Base-by-base conservation (phyloP, 2,329 filamentous ascomycete species). In the Sarocladiaceae sp. region DNA sequence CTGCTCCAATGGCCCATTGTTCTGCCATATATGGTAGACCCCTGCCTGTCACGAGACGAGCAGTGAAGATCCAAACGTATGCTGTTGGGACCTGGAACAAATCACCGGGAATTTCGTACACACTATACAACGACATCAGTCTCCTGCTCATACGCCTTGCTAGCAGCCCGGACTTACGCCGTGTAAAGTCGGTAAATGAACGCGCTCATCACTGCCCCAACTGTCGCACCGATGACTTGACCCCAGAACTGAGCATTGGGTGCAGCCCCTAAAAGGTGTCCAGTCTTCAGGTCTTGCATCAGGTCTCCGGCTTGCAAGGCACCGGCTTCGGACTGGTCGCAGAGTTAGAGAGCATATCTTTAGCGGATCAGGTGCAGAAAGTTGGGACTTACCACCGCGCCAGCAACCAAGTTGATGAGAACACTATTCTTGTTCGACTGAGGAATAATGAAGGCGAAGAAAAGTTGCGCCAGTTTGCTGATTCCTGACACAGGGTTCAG, bases 51-150 rank as follows among this genome's bases (percentile, higher is more conserved):
- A 99, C 92, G 2, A 99, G 77, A 15, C 94, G 79, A 1, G 94
- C 93, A 0, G 94, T 99, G 67, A 97, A 97, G 51, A 99, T 88
- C 94, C 94, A 99, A 4, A 99, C 92, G 65, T 93, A 97, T 1
- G 86, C 93, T 0, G 94, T 97, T 0, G 94, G 94, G 1, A 96
- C 91, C 64, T 96, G 88, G 66, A 99, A 97, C 51, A 97, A 74
- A 10, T 90, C 86, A 0, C 92, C 90, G 0, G 94, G 94, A 5
- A 99, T 87, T 35, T 84, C 76, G 63, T 99, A 99, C 1, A 97
- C 92, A 29, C 81, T 85, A 40, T 3, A 28, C 17, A 6, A 13
- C 37, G 12, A 12, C 2, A 37, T 31, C 23, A 25, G 51, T 50
- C 18, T 35, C 33, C 26, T 23, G 18, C 8, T 17, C 18, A 11